Evolutionary conservation across 176 grass and related monocot species (phyloP), one percentile per base, ranked within the genome.

Genomic region (Oryza officinalis): DNA sequence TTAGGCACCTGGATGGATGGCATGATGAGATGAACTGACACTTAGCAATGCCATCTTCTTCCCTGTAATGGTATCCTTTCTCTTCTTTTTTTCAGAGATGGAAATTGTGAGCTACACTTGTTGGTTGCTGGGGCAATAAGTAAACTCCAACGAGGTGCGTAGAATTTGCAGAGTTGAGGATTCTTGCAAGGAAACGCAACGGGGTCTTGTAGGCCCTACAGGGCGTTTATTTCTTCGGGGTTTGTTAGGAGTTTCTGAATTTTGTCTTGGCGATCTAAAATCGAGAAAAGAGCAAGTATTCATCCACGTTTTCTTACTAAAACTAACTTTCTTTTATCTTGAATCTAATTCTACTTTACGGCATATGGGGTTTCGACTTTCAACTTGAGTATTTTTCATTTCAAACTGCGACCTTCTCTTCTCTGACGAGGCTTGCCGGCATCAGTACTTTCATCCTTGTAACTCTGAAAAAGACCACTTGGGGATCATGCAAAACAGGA

Each of bases 101-200:
- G 26, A 37, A 86, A 72, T 13, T 52, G 25, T 40, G 64, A 71
- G 14, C 63, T 89, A 9, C 65, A 22, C 40, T 54, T 26, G 12
- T 71, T 25, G 25, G 44, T 52, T 75, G 20, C 35, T 3, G 74
- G 23, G 84, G 69, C 46, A 83, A 87, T 90, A 86, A 90, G 79
- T 83, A 86, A 76, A 66, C 45, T 49, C 0, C 38, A n/a, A n/a
- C 11, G 41, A 71, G 52, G 52, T 57, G 52, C 32, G 61, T 30
- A 72, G 52, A 57, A 57, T 22, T 57, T 32, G 80, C 60, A n/a
- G 74, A 40, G 79, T 89, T 67, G 79, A 77, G 20, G 50, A 82
- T 66, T 86, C 88, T 85, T 89, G 49, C 83, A 90, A 82, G 88
- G 49, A 76, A 74, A 59, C 20, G 71, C 82, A 52, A 65, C 12